A percentile compares a stretch with the other conserved stretches of the same genome.
phyloP scores from a whole-genome alignment of 306 rosid genomes.

The Echinosophora koreensis region DNA sequence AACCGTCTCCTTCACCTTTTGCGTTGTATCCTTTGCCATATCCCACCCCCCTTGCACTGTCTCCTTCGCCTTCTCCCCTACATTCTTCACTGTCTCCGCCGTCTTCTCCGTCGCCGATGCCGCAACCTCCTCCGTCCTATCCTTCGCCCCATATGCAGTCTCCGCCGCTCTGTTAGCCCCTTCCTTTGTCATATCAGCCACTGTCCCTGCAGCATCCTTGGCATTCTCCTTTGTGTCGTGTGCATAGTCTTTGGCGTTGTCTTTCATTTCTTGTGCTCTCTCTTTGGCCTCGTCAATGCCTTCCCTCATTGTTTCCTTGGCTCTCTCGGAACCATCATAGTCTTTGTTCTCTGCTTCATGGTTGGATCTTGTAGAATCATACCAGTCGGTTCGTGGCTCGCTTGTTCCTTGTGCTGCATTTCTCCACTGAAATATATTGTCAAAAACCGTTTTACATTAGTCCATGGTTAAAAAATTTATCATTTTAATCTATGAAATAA shows the following conservation, averaged over 20 bases:
- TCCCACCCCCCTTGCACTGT: no score
- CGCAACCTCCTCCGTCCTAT: neutral
- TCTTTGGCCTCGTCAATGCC: slow-evolving; percentile 32
- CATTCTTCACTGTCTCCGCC: slow-evolving; percentile 29
- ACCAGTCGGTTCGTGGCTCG: slow-evolving; percentile 44
- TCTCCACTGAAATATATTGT: slow-evolving; percentile 45
- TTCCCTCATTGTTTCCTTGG: slow-evolving; percentile 40
- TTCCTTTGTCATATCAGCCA: slow-evolving; percentile 39
- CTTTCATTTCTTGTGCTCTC: slow-evolving; percentile 9
- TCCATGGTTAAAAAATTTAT: no score
- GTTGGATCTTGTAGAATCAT: slow-evolving; percentile 18
- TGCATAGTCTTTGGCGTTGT: neutral
- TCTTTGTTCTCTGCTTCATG: slow-evolving; percentile 35
- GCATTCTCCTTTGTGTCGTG: slow-evolving; percentile 19
- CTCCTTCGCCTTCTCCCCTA: no score
- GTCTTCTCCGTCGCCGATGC: slow-evolving; percentile 33
- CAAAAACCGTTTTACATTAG: neutral
- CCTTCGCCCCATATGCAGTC: slow-evolving; percentile 13
- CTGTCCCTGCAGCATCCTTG: slow-evolving; percentile 14
- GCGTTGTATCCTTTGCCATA: slow-evolving; percentile 41
- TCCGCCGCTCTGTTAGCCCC: neutral
- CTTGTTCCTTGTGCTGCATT: slow-evolving; percentile 37
- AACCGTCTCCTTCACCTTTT: slow-evolving; percentile 47
- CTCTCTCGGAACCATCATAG: neutral
- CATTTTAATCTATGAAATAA: no score